Evolutionary conservation across 2,329 filamentous ascomycete species (phyloP).

Genomic region (Fusarium xyrophilum): DNA sequence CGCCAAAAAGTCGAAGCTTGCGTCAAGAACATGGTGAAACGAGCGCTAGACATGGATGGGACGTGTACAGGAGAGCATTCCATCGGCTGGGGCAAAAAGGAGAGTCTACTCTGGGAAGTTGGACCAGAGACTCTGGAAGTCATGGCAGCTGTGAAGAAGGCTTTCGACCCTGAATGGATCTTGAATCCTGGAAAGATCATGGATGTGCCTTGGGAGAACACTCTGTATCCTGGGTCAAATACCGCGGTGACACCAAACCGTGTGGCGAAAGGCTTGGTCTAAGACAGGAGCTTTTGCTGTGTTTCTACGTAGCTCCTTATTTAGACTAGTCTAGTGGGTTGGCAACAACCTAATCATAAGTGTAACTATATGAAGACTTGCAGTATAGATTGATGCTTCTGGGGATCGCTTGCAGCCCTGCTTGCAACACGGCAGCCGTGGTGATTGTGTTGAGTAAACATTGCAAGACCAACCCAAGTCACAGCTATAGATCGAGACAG

Average conservation of each 20-base stretch:
- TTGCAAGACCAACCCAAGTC: not conserved
- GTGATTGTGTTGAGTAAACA: not conserved
- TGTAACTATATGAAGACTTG: not conserved
- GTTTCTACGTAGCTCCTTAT: not conserved
- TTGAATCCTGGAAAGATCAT: slow-evolving; percentile 95
- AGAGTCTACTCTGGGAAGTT: slow-evolving; percentile 78
- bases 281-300: not conserved
- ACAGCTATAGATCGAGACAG: not conserved
- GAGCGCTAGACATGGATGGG: slow-evolving; percentile 93
- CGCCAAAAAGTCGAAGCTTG: slow-evolving; percentile 78
- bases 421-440: not conserved
- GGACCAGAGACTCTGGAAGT: slow-evolving; percentile 80
- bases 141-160: slow-evolving; percentile 84
- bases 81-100: slow-evolving; percentile 86
- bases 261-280: slow-evolving; percentile 13
- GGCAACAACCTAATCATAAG: not conserved
- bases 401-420: not conserved
- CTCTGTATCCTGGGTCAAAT: slow-evolving; percentile 27
- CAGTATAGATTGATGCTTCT: not conserved
- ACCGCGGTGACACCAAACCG: slow-evolving; percentile 38
- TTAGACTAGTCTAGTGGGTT: not conserved
- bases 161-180: slow-evolving; percentile 85
- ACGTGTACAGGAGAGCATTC: slow-evolving; percentile 91
- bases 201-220: slow-evolving; percentile 61
- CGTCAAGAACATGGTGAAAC: slow-evolving; percentile 87